Base-by-base conservation (phyloP, 1,284 basidiomycete species). In the Austroboletus rostrupii region DNA sequence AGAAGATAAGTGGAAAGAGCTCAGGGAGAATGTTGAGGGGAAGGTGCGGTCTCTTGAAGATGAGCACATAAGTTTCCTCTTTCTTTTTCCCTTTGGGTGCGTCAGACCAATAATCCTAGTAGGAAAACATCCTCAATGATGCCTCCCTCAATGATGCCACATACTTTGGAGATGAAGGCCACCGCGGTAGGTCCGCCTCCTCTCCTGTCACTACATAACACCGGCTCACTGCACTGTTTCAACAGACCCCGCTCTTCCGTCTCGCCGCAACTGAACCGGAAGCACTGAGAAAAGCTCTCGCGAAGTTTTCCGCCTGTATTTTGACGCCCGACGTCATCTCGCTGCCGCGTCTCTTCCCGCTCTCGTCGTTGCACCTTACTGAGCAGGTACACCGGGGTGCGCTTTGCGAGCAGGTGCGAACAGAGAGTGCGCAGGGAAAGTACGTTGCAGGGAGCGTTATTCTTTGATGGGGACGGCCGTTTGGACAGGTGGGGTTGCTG, bases 371-470 rank as follows among this genome's bases (percentile, higher is more conserved):
- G 38, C 72, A 76, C 12, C 70, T 94, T 19, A 84, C 87, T 7
- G 73, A 75, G 0, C 70, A 74, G 19, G 84, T 96, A 11, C 92
- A 97, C 64, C 82, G 82, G 21, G 78, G 72, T 10, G 66, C 74
- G 54, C 71, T 96, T 2, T 91, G 87, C 59, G 83, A 83, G 33
- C 80, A 82, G 53, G 87, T 96, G 14, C 76, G 81, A 63, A 89
- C 90, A 36, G 63, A 62, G 46, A 92, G 92, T 43, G 53, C 46
- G 17, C 53, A 41, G 7, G 62, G 57, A 55, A 78, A 76, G 61
- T 97, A 96, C 64, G 92, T 97, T 69, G 92, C 92, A 38, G 85
- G 84, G 12, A 79, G 85, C 56, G 95, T 92, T n/a, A 65, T 97
- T 54, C 69, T 97, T 37, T 85, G 90, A n/a, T 80, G 87, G 54